phyloP scores from a whole-genome alignment of 1,284 basidiomycete genomes.

The Tilletia horrida region DNA sequence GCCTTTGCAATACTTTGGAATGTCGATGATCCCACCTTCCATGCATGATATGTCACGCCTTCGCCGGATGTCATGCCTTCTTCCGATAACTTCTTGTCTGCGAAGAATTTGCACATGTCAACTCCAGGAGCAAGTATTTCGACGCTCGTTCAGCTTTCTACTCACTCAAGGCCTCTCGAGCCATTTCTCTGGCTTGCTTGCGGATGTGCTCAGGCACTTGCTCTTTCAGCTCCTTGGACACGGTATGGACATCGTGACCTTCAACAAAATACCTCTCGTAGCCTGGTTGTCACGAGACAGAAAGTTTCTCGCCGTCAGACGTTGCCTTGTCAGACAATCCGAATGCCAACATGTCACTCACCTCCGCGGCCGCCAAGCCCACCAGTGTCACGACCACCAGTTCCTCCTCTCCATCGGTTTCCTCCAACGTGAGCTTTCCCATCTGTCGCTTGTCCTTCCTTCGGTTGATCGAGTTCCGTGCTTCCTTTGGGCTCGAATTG shows the following conservation, averaged over 20 bases:
- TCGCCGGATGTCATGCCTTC: slow-evolving; percentile 54
- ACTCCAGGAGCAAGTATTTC: too few relatives aligned
- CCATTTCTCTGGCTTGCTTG: slow-evolving; percentile 55
- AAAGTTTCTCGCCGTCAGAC: not conserved
- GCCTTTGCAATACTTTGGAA: not conserved
- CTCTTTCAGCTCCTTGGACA: slow-evolving; percentile 50
- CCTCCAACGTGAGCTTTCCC: slow-evolving; percentile 54
- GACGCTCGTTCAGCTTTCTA: too few relatives aligned
- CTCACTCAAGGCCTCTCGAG: slow-evolving; percentile 49
- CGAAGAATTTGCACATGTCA: not conserved
- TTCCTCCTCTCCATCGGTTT: slow-evolving; percentile 56
- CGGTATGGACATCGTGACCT: slow-evolving; percentile 54
- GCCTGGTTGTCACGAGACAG: slow-evolving; percentile 20
- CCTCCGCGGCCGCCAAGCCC: slow-evolving; percentile 52
- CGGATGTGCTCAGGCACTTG: slow-evolving; percentile 54
- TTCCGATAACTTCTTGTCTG: slow-evolving; percentile 43
- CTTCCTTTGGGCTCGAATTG: slow-evolving; percentile 38
- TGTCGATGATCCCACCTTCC: slow-evolving; percentile 19
- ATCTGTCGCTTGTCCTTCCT: slow-evolving; percentile 51
- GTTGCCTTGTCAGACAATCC: not conserved
- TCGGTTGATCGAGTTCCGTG: slow-evolving; percentile 49
- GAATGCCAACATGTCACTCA: not conserved
- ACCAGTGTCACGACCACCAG: slow-evolving; percentile 54
- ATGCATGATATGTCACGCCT: slow-evolving; percentile 42
- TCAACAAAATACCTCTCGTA: slow-evolving; percentile 43